Percentiles rank a stretch among this genome's conserved stretches.
These are phyloP conservation scores for Clonostachys solani DNA, from an alignment of 2,329 filamentous ascomycete species.

Conservation along the genomic window DNA sequence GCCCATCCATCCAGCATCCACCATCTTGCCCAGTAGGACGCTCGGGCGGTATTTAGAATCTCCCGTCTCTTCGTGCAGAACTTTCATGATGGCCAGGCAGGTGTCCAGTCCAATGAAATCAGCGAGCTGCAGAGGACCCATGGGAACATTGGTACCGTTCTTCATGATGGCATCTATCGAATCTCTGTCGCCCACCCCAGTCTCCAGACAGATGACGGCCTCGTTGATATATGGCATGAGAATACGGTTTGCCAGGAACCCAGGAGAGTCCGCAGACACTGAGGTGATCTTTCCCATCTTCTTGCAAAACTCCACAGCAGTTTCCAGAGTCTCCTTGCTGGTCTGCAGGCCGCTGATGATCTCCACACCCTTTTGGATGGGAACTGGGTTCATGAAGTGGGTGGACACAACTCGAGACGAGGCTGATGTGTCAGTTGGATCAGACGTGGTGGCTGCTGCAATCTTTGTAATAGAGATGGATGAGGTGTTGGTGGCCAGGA, in stretches of 20 bases:
- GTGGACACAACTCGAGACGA: conserved; percentile 89
- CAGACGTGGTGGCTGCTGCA: conserved; percentile 75
- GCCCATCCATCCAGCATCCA: conserved; percentile 94
- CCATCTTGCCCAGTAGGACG: conserved; percentile 88
- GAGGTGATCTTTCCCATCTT: conserved; percentile 92
- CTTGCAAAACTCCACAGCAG: conserved; percentile 80
- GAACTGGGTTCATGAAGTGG: conserved; percentile 99
- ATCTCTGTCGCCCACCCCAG: conserved; percentile 81
- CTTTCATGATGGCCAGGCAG: conserved; percentile 95
- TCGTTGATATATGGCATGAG: conserved; percentile 99
- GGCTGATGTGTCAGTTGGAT: conserved; percentile 75
- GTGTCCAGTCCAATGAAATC: conserved; percentile 98
- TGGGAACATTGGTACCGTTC: conserved; percentile 97
- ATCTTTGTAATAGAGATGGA: conserved; percentile 97
- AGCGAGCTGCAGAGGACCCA: conserved; percentile 90
- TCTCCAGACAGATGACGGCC: conserved; percentile 93
- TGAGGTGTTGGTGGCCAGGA: conserved; percentile 97
- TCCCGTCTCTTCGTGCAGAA: conserved; percentile 84
- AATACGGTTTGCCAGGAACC: conserved; percentile 94
- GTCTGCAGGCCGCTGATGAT: conserved; percentile 96
- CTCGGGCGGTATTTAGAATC: conserved; percentile 94
- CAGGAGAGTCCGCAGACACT: conserved; percentile 82
- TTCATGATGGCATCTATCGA: conserved; percentile 99
- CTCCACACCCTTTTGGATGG: conserved; percentile 94
- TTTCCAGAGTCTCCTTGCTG: conserved; percentile 73